Evolutionary conservation across 2,329 filamentous ascomycete species (phyloP).

Genomic region (Myotisia sp.): DNA sequence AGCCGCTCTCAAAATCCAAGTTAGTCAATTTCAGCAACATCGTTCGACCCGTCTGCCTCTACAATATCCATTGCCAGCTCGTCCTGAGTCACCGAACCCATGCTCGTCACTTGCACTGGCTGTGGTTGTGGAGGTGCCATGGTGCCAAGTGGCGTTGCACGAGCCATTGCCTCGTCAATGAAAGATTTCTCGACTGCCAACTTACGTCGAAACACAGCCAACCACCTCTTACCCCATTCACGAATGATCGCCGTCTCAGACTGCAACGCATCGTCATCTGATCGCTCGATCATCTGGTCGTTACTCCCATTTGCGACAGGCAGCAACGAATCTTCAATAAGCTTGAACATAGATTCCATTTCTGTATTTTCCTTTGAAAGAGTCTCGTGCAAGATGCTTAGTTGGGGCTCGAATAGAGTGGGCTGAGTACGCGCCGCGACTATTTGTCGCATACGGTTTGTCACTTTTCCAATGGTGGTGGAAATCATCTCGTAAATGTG

Average conservation of each 20-base stretch:
- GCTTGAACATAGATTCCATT: constrained; percentile 66
- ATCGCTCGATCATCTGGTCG: constrained; percentile 58
- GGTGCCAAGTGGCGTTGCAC: constrained; percentile 32
- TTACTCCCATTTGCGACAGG: constrained; percentile 59
- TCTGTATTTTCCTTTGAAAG: constrained; percentile 54
- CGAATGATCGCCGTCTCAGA: constrained; percentile 52
- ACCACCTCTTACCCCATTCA: constrained; percentile 75
- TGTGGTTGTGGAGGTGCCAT: constrained; percentile 17
- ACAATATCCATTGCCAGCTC: constrained; percentile 9
- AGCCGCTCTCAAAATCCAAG: neutral
- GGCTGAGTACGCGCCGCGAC: constrained; percentile 48
- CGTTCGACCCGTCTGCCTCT: constrained; percentile 13
- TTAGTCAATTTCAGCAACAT: constrained; percentile 19
- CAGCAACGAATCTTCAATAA: constrained; percentile 63
- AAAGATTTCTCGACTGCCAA: constrained; percentile 71
- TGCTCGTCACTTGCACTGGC: neutral
- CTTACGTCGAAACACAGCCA: constrained; percentile 68
- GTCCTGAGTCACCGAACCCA: neutral
- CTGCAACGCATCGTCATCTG: constrained; percentile 38
- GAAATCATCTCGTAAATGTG: constrained; percentile 83
- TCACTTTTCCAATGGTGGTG: constrained; percentile 81
- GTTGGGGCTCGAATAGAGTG: constrained; percentile 39
- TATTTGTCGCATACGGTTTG: constrained; percentile 69
- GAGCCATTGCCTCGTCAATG: constrained; percentile 41
- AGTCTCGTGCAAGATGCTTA: constrained; percentile 50